Evolutionary conservation across 768 basidiomycete species (phyloP).

Genomic region (Lactarius sp.): DNA sequence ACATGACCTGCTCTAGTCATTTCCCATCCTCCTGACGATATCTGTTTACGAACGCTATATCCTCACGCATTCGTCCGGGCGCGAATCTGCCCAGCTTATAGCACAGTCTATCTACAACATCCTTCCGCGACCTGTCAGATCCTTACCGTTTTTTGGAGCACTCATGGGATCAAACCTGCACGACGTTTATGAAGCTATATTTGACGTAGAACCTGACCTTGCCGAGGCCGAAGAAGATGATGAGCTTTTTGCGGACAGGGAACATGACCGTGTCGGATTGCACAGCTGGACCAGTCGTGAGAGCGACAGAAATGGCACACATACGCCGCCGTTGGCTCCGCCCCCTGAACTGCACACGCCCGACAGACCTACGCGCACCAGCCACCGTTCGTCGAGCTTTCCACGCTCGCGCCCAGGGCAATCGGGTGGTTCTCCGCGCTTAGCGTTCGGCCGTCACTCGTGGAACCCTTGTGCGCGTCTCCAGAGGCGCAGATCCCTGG

Average conservation of each 20-base stretch:
- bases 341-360: slow-evolving; percentile 6
- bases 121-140: slow-evolving; percentile 67
- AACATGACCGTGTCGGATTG: slow-evolving; percentile 34
- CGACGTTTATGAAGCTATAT: slow-evolving; percentile 73
- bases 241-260: slow-evolving; percentile 46
- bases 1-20: slow-evolving; percentile 40
- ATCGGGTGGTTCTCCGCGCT: slow-evolving; percentile 29
- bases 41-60: slow-evolving; percentile 75
- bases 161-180: slow-evolving; percentile 64
- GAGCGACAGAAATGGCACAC: background rate
- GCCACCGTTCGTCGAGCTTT: slow-evolving; percentile 25
- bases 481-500: slow-evolving; percentile 29
- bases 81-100: slow-evolving; percentile 48
- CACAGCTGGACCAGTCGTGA: slow-evolving; percentile 26
- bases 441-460: slow-evolving; percentile 29
- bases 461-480: slow-evolving; percentile 22
- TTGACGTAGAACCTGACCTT: slow-evolving; percentile 55
- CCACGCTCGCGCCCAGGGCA: slow-evolving; percentile 26
- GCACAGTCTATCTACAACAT: slow-evolving; percentile 56
- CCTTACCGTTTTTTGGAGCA: slow-evolving; percentile 69
- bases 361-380: background rate
- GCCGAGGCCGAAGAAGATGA: slow-evolving; percentile 32
- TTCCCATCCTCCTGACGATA: slow-evolving; percentile 74
- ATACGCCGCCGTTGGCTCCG: background rate
- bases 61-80: slow-evolving; percentile 44